Conservation (phyloP, 805 yeast genomes). For the Nakazawaea holstii region DNA sequence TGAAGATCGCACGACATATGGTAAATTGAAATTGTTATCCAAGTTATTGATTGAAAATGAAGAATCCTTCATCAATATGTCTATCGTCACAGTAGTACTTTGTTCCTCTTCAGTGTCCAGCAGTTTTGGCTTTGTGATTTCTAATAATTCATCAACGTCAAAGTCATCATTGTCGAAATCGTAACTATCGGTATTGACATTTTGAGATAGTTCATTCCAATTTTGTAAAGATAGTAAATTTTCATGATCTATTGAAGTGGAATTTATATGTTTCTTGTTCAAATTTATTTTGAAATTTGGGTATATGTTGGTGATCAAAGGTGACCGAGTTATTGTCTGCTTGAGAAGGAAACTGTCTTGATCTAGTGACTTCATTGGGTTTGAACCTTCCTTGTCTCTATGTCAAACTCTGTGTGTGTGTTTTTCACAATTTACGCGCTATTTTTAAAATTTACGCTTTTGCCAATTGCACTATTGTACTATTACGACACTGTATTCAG, state of each 20-base stretch:
- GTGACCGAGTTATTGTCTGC: background rate
- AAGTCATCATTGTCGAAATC: slow-evolving; percentile 10
- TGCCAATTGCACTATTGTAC: no score
- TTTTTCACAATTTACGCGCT: no score
- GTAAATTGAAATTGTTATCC: slow-evolving; percentile 1
- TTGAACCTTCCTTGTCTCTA: no score
- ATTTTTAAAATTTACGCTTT: no score
- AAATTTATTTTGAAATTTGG: background rate
- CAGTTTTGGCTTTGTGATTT: background rate
- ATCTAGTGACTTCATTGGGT: no score
- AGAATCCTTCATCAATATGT: slow-evolving; percentile 2
- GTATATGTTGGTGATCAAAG: background rate
- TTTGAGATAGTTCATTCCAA: slow-evolving; percentile 4
- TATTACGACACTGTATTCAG: no score
- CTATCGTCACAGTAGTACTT: background rate
- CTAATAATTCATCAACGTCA: slow-evolving; percentile 6
- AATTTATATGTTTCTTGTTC: background rate
- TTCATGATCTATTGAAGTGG: slow-evolving; percentile 5
- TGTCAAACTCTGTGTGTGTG: no score
- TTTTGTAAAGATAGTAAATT: background rate
- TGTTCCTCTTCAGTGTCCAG: background rate
- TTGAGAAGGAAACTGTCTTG: background rate
- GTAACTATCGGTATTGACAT: background rate
- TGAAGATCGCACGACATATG: slow-evolving; percentile 5
- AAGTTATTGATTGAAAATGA: slow-evolving; percentile 4